Evolutionary conservation across 495 filamentous ascomycete genomes (phyloP).

Genomic region (Aspergillus avenaceus): DNA sequence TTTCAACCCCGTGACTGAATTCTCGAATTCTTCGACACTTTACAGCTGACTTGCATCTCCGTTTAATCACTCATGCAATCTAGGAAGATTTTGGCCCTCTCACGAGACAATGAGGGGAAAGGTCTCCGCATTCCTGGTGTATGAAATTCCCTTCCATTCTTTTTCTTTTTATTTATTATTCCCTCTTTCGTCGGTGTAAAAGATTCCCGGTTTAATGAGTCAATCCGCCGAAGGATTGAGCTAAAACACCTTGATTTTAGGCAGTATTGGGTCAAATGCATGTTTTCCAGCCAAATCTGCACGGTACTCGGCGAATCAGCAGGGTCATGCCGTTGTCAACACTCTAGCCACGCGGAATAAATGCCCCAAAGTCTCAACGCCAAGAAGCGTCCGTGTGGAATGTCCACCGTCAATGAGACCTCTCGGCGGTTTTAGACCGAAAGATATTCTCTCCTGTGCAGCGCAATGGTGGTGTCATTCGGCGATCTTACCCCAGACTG

Average conservation of each 20-base stretch:
- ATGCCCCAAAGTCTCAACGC: not conserved
- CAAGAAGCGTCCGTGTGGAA: too few species aligned
- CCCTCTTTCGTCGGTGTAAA: too few species aligned
- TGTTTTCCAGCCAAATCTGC: too few species aligned
- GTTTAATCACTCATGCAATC: not conserved
- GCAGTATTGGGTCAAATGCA: too few species aligned
- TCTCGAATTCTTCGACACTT: not conserved
- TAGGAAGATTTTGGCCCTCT: not conserved
- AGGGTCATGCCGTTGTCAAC: not conserved
- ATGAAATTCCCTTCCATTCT: not conserved
- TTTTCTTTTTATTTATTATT: too few species aligned
- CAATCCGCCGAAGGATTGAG: too few species aligned
- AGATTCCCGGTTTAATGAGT: not conserved
- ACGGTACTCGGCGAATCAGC: too few species aligned
- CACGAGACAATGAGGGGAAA: not conserved
- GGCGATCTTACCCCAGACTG: constrained; percentile 9
- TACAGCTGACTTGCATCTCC: not conserved
- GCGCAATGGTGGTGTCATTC: constrained; percentile 9
- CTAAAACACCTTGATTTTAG: not conserved
- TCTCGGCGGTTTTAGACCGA: not conserved
- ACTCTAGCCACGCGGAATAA: not conserved
- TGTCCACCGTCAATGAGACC: too few species aligned
- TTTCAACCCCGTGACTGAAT: not conserved
- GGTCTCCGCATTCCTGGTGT: not conserved
- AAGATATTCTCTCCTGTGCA: not conserved